These are phyloP conservation scores for Colletotrichum salicis DNA, from an alignment of 2,329 filamentous ascomycete genomes.

Conservation along the genomic window DNA sequence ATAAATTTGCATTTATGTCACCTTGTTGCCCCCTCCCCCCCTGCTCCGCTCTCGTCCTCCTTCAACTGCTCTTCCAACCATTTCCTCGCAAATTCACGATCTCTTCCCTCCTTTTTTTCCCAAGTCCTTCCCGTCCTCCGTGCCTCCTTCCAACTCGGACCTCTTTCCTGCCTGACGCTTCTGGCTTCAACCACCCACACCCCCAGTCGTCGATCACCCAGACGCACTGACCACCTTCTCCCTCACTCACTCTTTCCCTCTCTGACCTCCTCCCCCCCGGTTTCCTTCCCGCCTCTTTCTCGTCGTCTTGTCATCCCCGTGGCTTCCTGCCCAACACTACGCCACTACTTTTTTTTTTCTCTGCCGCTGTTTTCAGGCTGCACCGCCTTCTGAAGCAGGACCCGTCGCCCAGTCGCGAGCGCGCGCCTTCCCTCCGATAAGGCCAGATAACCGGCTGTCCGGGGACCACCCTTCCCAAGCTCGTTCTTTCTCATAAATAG, in stretches of 20 bases:
- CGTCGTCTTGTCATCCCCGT: background rate
- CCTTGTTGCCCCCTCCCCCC: conserved; percentile 1
- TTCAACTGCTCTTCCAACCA: conserved; percentile 36
- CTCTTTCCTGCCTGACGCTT: conserved; percentile 12
- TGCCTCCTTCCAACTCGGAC: conserved; percentile 9
- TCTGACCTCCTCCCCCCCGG: conserved; percentile 18
- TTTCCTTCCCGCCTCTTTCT: conserved; percentile 36
- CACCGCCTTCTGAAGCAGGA: conserved; percentile 28
- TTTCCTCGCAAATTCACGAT: conserved; percentile 42
- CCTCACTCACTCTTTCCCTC: background rate
- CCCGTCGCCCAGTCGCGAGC: conserved; percentile 25
- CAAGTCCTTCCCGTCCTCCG: background rate
- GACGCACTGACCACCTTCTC: conserved; percentile 35
- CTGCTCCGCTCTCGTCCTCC: conserved; percentile 3
- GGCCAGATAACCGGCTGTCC: conserved; percentile 48
- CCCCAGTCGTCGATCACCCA: conserved; percentile 32
- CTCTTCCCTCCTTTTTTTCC: conserved; percentile 39
- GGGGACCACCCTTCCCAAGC: conserved; percentile 43
- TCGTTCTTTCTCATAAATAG: conserved; percentile 57
- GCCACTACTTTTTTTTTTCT: conserved; percentile 51
- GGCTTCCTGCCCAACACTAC: conserved; percentile 40
- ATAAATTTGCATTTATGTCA: conserved; percentile 37
- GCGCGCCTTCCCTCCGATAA: conserved; percentile 47
- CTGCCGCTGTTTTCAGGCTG: conserved; percentile 33
- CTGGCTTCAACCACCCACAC: conserved; percentile 11